Evolutionary conservation across 176 grass and related monocot species (phyloP), one percentile per base, ranked within the genome.

Genomic region (Dendrocalamus sinicus): DNA sequence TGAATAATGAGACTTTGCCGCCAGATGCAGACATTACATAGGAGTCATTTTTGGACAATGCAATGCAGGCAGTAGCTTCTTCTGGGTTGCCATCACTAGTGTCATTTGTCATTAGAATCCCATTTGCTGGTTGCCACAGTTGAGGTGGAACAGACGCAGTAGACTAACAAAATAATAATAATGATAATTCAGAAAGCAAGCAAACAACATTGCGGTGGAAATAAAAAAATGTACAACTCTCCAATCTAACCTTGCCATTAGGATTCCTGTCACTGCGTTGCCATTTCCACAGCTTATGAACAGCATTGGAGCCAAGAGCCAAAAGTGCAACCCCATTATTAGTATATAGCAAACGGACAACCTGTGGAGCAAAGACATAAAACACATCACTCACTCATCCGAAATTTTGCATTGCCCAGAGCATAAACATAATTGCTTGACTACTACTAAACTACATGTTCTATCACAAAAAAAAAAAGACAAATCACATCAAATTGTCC

Each of bases 21-120:
- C 97, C 97, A 88, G 97, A 99, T 57, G 94, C 97, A 68, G 94
- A 99, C 97, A 99, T 99, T 70, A 99, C 97, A 85, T 99, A 99
- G 0, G 97, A 99, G 62, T 99, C 97, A 80, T 99, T 99, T 86
- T 99, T 99, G 48, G 97, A 99, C 82, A 99, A 81, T 57, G 97
- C 97, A 79, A 99, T 99, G 86, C 97, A 99, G 17, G 97, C 94
- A 28, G 94, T 99, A 79, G 92, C 94, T 84, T 99, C 97, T 92
- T 99, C 97, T 4, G 97, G 94, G 61, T 99, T 99, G 85, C 85
- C 79, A 65, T 99, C 97, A 45, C 80, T 91, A 28, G 72, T 99
- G 64, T 99, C 97, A 30, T 99, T 99, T 44, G 94, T 92, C 97
- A 99, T 99, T 55, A 94, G 90, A 79, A 92, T 92, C 63, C 97